These are phyloP conservation scores for Penicillium canescens DNA, from an alignment of 495 filamentous ascomycete species.

Conservation along the genomic window DNA sequence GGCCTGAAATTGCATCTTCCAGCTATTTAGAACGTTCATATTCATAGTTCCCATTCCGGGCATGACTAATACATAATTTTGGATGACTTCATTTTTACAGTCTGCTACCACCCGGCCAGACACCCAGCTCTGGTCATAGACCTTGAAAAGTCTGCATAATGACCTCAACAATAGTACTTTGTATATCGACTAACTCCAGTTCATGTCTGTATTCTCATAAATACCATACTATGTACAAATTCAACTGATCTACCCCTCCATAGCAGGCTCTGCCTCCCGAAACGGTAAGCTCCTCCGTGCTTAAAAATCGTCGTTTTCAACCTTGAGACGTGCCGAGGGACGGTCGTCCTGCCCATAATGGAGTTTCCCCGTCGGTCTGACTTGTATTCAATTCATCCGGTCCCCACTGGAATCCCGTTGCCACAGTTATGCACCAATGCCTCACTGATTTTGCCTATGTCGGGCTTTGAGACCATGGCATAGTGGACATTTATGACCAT, in stretches of 20 bases:
- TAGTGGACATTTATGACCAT: neutral
- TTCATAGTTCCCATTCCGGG: neutral
- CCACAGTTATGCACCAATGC: constrained; percentile 1
- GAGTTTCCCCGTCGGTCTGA: constrained; percentile 22
- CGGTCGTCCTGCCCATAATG: constrained; percentile 34
- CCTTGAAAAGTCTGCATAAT: too few relatives aligned
- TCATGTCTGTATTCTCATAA: too few relatives aligned
- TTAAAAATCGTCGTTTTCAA: constrained; percentile 6
- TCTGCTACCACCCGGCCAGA: too few relatives aligned
- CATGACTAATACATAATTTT: neutral
- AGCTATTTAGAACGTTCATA: neutral
- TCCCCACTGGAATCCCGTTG: constrained; percentile 20
- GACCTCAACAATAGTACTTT: too few relatives aligned
- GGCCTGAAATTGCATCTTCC: neutral
- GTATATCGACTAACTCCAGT: too few relatives aligned
- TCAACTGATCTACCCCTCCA: neutral
- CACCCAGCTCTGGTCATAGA: too few relatives aligned
- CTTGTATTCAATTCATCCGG: constrained; percentile 19
- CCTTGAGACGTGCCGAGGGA: neutral
- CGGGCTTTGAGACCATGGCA: too few relatives aligned
- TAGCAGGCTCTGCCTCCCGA: neutral
- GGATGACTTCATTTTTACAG: neutral
- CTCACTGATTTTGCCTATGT: too few relatives aligned
- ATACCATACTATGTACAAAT: too few relatives aligned
- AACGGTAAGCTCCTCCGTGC: constrained; percentile 5